Evolutionary conservation across 495 filamentous ascomycete genomes (phyloP).

Genomic region (Xylaria flabelliformis): DNA sequence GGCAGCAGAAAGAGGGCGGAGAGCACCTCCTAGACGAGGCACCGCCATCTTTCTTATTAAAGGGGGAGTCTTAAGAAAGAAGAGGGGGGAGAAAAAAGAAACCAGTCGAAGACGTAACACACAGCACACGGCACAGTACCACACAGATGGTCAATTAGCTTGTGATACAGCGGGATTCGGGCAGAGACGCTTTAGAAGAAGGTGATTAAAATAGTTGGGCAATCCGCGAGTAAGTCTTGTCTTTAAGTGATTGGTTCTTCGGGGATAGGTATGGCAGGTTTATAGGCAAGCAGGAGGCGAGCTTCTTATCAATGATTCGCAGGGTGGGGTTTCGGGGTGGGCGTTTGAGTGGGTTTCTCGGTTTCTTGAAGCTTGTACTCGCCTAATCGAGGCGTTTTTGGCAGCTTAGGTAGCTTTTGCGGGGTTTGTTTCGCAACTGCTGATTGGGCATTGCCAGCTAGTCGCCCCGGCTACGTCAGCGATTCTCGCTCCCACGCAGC

Average conservation of each 20-base stretch:
- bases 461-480: conserved; percentile 35
- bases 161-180: neutral
- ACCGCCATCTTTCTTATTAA: conserved; percentile 32
- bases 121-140: neutral
- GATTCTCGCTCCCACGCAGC: conserved; percentile 26
- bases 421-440: conserved; percentile 27
- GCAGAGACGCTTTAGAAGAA: neutral
- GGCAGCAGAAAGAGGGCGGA: conserved; percentile 34
- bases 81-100: neutral
- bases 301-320: conserved; percentile 33
- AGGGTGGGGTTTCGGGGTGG: conserved; percentile 8
- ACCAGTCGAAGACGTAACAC: neutral
- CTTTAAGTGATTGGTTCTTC: neutral
- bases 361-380: conserved; percentile 7
- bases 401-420: conserved; percentile 29
- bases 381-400: conserved; percentile 16
- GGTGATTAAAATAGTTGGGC: neutral
- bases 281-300: neutral
- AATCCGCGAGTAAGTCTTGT: neutral
- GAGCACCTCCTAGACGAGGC: conserved; percentile 33
- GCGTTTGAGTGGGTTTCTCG: neutral
- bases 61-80: neutral
- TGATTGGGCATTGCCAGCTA: conserved; percentile 33
- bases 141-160: neutral
- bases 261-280: neutral